These are phyloP conservation scores for Penicillium corylophilum DNA, from an alignment of 2,329 filamentous ascomycete species.

Conservation along the genomic window DNA sequence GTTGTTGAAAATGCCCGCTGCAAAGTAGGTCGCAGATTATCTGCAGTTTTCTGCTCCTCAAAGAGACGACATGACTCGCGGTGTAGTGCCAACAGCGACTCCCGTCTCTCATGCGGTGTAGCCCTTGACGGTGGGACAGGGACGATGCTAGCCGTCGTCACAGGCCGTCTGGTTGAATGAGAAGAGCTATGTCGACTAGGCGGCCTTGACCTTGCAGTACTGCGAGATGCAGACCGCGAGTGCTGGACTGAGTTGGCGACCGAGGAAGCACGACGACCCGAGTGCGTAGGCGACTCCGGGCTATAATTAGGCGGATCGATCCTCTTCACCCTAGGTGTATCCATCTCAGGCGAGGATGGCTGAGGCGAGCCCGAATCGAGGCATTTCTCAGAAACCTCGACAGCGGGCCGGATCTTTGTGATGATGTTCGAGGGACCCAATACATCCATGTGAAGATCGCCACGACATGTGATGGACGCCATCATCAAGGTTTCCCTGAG, in stretches of 20 bases:
- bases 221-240: constrained; percentile 36
- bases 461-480: constrained; percentile 32
- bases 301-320: constrained; percentile 13
- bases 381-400: constrained; percentile 17
- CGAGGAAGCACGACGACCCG: constrained; percentile 26
- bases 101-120: constrained; percentile 27
- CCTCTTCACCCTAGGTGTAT: constrained; percentile 13
- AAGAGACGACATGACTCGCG: constrained; percentile 44
- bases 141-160: constrained; percentile 25
- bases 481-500: constrained; percentile 5
- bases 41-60: constrained; percentile 22
- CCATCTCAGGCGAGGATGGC: constrained; percentile 17
- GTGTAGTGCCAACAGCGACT: constrained; percentile 40
- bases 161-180: constrained; percentile 30
- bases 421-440: constrained; percentile 7
- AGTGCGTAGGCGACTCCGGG: constrained; percentile 7
- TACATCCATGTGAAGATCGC: constrained; percentile 16
- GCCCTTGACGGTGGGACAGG: constrained; percentile 20
- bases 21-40: constrained; percentile 3
- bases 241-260: constrained; percentile 24
- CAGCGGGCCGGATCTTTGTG: constrained; percentile 11
- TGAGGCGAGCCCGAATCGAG: not conserved
- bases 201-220: constrained; percentile 30
- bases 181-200: constrained; percentile 30
- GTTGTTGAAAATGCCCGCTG: constrained; percentile 9